Evolutionary conservation across 2,329 filamentous ascomycete species (phyloP).

Genomic region (Botrytis sinoallii): DNA sequence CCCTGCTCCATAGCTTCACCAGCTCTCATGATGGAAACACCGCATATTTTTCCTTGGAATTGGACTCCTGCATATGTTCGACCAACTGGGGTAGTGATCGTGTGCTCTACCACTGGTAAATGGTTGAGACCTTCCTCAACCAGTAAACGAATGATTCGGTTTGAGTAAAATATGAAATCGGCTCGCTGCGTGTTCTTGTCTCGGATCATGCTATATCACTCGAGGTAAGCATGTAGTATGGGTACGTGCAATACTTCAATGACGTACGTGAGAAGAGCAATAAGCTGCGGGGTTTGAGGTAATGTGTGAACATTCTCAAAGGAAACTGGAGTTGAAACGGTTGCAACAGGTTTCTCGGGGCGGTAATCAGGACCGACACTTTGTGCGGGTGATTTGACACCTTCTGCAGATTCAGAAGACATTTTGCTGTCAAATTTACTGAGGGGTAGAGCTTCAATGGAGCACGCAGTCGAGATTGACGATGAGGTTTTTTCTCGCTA

Average conservation of each 20-base stretch:
- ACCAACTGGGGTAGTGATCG: slow-evolving; percentile 87
- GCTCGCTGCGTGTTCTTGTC: slow-evolving; percentile 85
- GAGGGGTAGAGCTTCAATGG: background rate
- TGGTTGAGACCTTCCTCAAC: slow-evolving; percentile 98
- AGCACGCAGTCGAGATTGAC: background rate
- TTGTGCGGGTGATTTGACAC: slow-evolving; percentile 40
- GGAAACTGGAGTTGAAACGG: slow-evolving; percentile 77
- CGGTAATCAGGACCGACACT: slow-evolving; percentile 79
- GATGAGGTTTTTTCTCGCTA: slow-evolving; percentile 5
- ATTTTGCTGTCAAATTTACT: slow-evolving; percentile 1
- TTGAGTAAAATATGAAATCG: slow-evolving; percentile 99
- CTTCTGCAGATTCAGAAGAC: slow-evolving; percentile 6
- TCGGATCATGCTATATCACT: slow-evolving; percentile 75
- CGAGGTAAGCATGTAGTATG: slow-evolving; percentile 17
- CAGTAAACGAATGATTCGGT: slow-evolving; percentile 92
- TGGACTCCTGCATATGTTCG: slow-evolving; percentile 84
- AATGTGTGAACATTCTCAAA: slow-evolving; percentile 88
- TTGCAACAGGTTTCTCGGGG: slow-evolving; percentile 76
- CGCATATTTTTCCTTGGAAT: slow-evolving; percentile 98
- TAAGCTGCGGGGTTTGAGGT: slow-evolving; percentile 91
- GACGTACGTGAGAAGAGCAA: slow-evolving; percentile 91
- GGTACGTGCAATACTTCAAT: background rate
- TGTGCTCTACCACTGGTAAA: slow-evolving; percentile 83
- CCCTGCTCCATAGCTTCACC: slow-evolving; percentile 99
- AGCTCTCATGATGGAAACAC: slow-evolving; percentile 96